These are phyloP conservation scores for Chlorella sp. DNA, from an alignment of 139 green algal species.

Conservation along the genomic window DNA sequence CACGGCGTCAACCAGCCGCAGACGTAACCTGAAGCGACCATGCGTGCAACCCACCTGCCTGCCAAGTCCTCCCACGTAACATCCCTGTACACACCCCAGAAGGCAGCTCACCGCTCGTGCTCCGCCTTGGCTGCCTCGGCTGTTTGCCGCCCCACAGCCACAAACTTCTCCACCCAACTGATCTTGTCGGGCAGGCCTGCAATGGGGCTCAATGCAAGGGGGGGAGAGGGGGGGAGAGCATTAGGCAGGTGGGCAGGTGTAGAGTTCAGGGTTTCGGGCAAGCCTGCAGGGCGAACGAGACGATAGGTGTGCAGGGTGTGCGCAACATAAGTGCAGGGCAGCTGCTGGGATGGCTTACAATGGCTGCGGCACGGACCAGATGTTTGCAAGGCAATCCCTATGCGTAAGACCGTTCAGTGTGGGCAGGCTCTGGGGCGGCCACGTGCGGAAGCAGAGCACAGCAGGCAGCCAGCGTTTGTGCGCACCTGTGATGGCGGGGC, in stretches of 20 bases:
- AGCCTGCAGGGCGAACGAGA: too few species aligned
- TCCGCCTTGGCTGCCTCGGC: constrained; percentile 28
- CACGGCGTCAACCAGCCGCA: too few species aligned
- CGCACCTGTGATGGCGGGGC: constrained; percentile 71
- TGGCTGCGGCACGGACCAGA: not conserved
- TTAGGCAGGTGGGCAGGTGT: not conserved
- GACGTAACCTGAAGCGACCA: too few species aligned
- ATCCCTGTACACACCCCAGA: not conserved
- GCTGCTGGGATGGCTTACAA: not conserved
- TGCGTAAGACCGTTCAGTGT: not conserved
- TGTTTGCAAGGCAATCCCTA: not conserved
- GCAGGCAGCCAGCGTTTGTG: too few species aligned
- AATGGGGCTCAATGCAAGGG: not conserved
- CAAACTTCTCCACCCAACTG: constrained; percentile 93
- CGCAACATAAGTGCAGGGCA: not conserved
- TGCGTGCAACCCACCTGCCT: too few species aligned
- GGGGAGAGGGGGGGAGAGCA: not conserved
- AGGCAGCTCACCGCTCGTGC: constrained; percentile 21
- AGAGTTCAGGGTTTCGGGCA: too few species aligned
- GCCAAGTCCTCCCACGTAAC: too few species aligned
- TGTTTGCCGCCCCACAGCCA: constrained; percentile 45
- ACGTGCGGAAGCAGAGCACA: not conserved
- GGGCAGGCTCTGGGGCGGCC: not conserved
- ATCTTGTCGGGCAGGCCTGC: constrained; percentile 81
- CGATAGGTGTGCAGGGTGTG: too few species aligned